Base-by-base conservation (phyloP, 1,284 basidiomycete species). In the Sphaerobolus stellatus region DNA sequence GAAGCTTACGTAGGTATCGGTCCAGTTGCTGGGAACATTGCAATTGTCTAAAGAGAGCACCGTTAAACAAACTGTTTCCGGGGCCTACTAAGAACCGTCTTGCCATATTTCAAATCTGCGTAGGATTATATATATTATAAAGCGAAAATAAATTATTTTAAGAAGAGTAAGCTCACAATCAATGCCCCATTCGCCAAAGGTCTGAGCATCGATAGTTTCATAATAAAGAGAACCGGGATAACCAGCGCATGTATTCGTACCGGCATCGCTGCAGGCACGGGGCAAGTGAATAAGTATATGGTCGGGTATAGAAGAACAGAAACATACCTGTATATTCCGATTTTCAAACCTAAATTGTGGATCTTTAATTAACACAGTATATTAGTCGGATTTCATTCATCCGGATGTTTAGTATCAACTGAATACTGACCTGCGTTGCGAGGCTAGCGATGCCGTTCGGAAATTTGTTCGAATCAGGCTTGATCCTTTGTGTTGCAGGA, bases 11-110 rank as follows among this genome's bases (percentile, higher is more conserved):
- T 52, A 76, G 36, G 59, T 68, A 54, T 82, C 80, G 14, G 67
- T 71, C 80, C 79, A 82, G 59, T 82, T 80, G 5, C 55, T 58
- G 9, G 80, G 80, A 20, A 82, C 74, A 60, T 79, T 76, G 64
- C 80, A 82, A 57, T 82, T 82, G 58, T 82, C 80, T 80, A 24
- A 47, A 16, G 1, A n/a, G n/a, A n/a, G n/a, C n/a, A n/a, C n/a
- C n/a, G n/a, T n/a, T n/a, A n/a, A n/a, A n/a, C n/a, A n/a, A n/a
- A n/a, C n/a, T 25, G 16, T 8, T 25, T n/a, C 16, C 16, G 54
- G 50, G 46, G 28, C 14, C 49, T 28, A 33, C 4, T 11, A 16
- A 13, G 28, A 28, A 14, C 14, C 20, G 16, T 58, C 65, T 33
- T 41, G 76, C 79, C 79, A 59, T 82, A 82, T 70, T 82, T 82